phyloP scores from a whole-genome alignment of 257 asterid genomes.

The Nicotiana tomentosiformis region DNA sequence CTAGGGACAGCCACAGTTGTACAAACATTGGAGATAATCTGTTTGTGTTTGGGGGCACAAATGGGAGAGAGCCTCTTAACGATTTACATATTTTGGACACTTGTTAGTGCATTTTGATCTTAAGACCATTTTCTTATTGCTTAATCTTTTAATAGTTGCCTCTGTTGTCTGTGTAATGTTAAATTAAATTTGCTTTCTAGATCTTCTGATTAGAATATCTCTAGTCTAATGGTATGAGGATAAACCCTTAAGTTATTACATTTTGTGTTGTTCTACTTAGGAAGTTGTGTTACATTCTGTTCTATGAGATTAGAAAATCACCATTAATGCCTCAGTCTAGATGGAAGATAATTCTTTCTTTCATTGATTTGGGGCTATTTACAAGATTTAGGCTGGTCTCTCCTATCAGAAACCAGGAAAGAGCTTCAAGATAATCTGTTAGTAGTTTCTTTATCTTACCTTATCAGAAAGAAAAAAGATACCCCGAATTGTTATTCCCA shows the following conservation, averaged over 20 bases:
- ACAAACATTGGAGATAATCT: constrained; percentile 83
- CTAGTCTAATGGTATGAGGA: background rate
- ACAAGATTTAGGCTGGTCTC: background rate
- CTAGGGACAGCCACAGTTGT: constrained; percentile 96
- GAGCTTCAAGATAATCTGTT: background rate
- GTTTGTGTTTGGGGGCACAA: constrained; percentile 90
- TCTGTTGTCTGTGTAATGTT: background rate
- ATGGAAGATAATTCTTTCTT: background rate
- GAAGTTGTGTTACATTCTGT: background rate
- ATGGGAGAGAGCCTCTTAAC: constrained; percentile 72
- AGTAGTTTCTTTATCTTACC: too few species aligned
- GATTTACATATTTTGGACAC: constrained; percentile 81
- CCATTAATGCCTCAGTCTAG: background rate
- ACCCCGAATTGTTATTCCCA: background rate
- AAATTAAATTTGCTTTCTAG: constrained; percentile 1
- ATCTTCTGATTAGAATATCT: constrained; percentile 2
- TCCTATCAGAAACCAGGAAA: background rate
- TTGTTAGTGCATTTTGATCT: constrained; percentile 37
- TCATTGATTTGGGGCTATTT: background rate
- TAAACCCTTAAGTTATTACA: background rate
- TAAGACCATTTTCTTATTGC: background rate
- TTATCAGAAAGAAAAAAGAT: too few species aligned
- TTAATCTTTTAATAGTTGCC: constrained; percentile 8
- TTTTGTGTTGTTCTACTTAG: background rate
- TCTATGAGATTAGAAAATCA: background rate